phyloP scores from a whole-genome alignment of 371 early-diverging fungal genomes.

The Capillidium rhysosporum region DNA sequence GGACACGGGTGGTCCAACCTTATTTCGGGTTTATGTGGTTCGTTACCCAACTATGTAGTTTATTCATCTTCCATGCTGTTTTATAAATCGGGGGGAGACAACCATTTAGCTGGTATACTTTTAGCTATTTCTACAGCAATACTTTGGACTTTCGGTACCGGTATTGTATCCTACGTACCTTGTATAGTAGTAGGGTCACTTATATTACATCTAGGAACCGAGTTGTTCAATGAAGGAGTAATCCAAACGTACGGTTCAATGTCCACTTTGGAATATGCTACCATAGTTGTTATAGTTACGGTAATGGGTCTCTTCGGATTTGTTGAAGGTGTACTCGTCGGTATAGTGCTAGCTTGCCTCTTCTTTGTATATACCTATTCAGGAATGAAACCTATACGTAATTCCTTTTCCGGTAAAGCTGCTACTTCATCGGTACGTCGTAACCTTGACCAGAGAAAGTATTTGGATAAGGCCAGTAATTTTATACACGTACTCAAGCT shows the following conservation, averaged over 20 bases:
- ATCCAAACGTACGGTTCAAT: constrained; percentile 71
- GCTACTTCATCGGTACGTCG: constrained; percentile 74
- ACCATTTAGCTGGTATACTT: constrained; percentile 68
- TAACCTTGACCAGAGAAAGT: constrained; percentile 63
- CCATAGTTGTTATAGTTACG: constrained; percentile 56
- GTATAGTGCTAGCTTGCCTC: constrained; percentile 80
- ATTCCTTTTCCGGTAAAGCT: constrained; percentile 49
- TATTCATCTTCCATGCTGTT: constrained; percentile 81
- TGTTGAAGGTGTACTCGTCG: constrained; percentile 82
- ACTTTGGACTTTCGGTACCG: constrained; percentile 60
- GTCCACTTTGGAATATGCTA: constrained; percentile 69
- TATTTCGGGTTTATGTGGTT: constrained; percentile 49
- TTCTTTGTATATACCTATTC: constrained; percentile 83
- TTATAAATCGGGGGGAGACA: constrained; percentile 76
- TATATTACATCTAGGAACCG: constrained; percentile 86
- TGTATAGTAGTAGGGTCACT: constrained; percentile 79
- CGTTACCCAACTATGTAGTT: constrained; percentile 71
- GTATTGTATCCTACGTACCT: constrained; percentile 78
- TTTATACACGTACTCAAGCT: constrained; percentile 75
- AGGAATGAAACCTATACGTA: constrained; percentile 52
- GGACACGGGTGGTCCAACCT: constrained; percentile 84
- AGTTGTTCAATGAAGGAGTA: constrained; percentile 73
- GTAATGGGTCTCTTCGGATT: constrained; percentile 79
- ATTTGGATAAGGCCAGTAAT: constrained; percentile 53
- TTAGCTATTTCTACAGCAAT: constrained; percentile 52